Evolutionary conservation across 164 flowering plant genomes (phyloP).

Genomic region (Saururus chinensis): DNA sequence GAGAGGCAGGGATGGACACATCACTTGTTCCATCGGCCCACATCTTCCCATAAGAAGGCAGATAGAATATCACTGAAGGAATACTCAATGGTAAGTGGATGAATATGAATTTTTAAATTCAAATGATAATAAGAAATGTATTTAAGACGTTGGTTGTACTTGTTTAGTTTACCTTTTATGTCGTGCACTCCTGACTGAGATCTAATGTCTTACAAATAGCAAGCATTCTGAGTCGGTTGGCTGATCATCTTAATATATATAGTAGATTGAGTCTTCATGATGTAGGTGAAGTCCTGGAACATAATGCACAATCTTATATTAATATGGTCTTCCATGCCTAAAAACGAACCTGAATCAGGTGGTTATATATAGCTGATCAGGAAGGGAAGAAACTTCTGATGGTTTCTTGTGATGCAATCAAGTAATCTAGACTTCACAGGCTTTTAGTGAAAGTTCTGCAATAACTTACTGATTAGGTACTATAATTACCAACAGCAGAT

Average conservation of each 20-base stretch:
- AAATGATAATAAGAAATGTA: too few species aligned
- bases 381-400: too few species aligned
- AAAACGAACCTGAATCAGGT: too few species aligned
- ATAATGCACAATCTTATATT: too few species aligned
- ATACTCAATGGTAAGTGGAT: slow-evolving; percentile 23
- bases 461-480: too few species aligned
- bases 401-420: too few species aligned
- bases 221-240: neutral
- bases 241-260: too few species aligned
- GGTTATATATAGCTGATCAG: too few species aligned
- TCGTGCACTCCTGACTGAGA: neutral
- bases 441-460: too few species aligned
- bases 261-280: neutral
- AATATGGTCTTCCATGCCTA: too few species aligned
- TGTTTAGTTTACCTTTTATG: neutral
- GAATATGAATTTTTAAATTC: neutral
- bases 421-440: too few species aligned
- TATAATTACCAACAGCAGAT: too few species aligned
- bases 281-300: neutral
- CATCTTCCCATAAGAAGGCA: slow-evolving; percentile 35
- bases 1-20: slow-evolving; percentile 36
- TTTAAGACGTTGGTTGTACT: neutral
- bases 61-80: slow-evolving; percentile 26
- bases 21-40: slow-evolving; percentile 32
- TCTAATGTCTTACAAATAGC: neutral